Percentiles rank a stretch among this genome's conserved stretches.
Evolutionary conservation across 2,329 filamentous ascomycete genomes (phyloP).

Genomic region (Phialocephala sp.): DNA sequence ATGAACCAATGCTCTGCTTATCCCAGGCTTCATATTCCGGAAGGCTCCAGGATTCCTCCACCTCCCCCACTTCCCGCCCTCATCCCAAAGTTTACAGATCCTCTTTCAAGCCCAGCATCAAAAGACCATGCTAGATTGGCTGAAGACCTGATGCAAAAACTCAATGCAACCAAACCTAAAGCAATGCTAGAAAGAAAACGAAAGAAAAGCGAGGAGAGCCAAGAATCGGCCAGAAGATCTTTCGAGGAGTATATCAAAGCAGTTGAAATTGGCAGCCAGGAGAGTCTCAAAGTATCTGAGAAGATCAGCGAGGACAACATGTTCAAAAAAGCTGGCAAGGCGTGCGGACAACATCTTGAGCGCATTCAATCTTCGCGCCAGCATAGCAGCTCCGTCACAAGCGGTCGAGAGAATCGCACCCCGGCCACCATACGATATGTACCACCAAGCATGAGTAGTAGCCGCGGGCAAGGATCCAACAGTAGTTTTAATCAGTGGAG

Average conservation of each 20-base stretch:
- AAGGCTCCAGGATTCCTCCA: neutral
- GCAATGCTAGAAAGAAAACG: slow-evolving; percentile 24
- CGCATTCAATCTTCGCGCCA: neutral
- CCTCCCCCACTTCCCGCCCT: neutral
- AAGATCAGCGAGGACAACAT: neutral
- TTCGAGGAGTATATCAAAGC: neutral
- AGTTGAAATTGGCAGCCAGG: slow-evolving; percentile 23
- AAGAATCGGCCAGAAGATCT: neutral
- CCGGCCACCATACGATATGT: slow-evolving; percentile 39
- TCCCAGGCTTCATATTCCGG: slow-evolving; percentile 19
- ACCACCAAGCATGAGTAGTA: slow-evolving; percentile 19
- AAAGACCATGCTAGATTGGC: slow-evolving; percentile 64
- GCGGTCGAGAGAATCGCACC: slow-evolving; percentile 23
- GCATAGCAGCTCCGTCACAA: slow-evolving; percentile 29
- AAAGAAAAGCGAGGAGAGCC: neutral
- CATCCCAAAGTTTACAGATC: neutral
- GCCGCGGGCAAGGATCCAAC: slow-evolving; percentile 1
- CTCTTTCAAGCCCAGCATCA: neutral
- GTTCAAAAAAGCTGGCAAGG: neutral
- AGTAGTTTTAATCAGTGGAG: slow-evolving; percentile 25
- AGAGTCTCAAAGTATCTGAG: slow-evolving; percentile 13
- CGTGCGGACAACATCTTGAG: neutral
- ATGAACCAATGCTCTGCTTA: slow-evolving; percentile 40
- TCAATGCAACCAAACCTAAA: slow-evolving; percentile 49
- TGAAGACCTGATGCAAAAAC: slow-evolving; percentile 65